phyloP scores from a whole-genome alignment of 768 basidiomycete species.

The Leccinum olivaceopallidum region DNA sequence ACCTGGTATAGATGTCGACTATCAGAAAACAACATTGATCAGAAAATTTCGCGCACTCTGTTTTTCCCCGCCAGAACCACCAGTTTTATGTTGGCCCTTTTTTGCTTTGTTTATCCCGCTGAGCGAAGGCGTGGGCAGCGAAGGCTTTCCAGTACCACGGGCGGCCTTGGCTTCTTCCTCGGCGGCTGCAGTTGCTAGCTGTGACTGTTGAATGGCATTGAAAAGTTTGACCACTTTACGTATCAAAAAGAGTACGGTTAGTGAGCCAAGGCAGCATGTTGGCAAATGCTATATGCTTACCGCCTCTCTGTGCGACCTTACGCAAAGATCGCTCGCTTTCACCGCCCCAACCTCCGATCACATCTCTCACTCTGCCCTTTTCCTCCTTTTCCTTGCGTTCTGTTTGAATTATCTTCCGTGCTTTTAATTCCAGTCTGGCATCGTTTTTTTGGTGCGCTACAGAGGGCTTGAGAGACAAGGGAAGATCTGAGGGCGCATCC shows the following conservation, averaged over 20 bases:
- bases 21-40: slow-evolving; percentile 2
- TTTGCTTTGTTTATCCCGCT: slow-evolving; percentile 46
- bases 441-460: slow-evolving; percentile 67
- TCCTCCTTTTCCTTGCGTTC: slow-evolving; percentile 78
- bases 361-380: slow-evolving; percentile 61
- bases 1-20: slow-evolving; percentile 36
- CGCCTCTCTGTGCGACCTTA: slow-evolving; percentile 86
- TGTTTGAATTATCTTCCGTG: slow-evolving; percentile 67
- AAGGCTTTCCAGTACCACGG: slow-evolving; percentile 73
- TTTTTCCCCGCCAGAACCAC: slow-evolving; percentile 53
- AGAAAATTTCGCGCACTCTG: slow-evolving; percentile 46
- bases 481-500: slow-evolving; percentile 64
- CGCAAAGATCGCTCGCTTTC: slow-evolving; percentile 74
- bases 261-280: neutral
- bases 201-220: slow-evolving; percentile 84
- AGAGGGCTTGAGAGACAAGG: slow-evolving; percentile 80
- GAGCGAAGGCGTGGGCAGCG: slow-evolving; percentile 63
- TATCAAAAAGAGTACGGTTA: neutral
- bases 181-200: slow-evolving; percentile 51
- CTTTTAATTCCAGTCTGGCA: slow-evolving; percentile 71
- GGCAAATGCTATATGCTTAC: slow-evolving; percentile 39
- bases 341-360: slow-evolving; percentile 88
- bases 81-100: slow-evolving; percentile 57
- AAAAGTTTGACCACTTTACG: slow-evolving; percentile 77
- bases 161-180: slow-evolving; percentile 59